A percentile compares a stretch with the other conserved stretches of the same genome.
Evolutionary conservation across 768 basidiomycete genomes (phyloP).

Genomic region (Coprinopsis strossmayeri): DNA sequence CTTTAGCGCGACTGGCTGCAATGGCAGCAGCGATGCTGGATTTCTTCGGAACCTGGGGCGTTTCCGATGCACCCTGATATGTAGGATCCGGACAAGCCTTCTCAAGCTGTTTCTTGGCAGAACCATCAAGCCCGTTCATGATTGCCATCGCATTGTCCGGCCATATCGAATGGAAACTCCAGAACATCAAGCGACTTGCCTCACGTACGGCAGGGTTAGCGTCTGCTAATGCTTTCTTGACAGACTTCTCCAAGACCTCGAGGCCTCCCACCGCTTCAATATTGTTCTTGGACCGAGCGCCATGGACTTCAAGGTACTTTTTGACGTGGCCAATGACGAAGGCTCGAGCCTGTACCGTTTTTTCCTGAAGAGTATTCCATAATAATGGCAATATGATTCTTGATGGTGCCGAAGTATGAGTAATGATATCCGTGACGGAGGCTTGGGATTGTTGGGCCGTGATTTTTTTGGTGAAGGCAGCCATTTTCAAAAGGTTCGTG

Average conservation of each 20-base stretch:
- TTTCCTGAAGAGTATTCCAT: slow-evolving; percentile 67
- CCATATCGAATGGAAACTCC: slow-evolving; percentile 78
- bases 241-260: slow-evolving; percentile 65
- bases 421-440: slow-evolving; percentile 60
- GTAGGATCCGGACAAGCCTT: slow-evolving; percentile 68
- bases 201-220: slow-evolving; percentile 77
- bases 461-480: slow-evolving; percentile 89
- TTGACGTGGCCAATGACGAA: slow-evolving; percentile 67
- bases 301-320: slow-evolving; percentile 70
- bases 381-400: slow-evolving; percentile 64
- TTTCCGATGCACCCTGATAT: slow-evolving; percentile 16
- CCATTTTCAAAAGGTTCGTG: slow-evolving; percentile 77
- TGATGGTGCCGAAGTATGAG: slow-evolving; percentile 63
- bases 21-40: slow-evolving; percentile 80
- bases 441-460: slow-evolving; percentile 81
- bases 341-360: slow-evolving; percentile 68
- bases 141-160: slow-evolving; percentile 57
- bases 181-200: slow-evolving; percentile 64
- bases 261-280: slow-evolving; percentile 68
- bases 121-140: slow-evolving; percentile 58
- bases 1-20: slow-evolving; percentile 85
- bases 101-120: slow-evolving; percentile 76
- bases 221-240: slow-evolving; percentile 73
- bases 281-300: slow-evolving; percentile 46
- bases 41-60: slow-evolving; percentile 63